Percentiles rank a stretch among this genome's conserved stretches.
phyloP scores from a whole-genome alignment of 345 rosid genomes.

The Eutrema heterophyllum region DNA sequence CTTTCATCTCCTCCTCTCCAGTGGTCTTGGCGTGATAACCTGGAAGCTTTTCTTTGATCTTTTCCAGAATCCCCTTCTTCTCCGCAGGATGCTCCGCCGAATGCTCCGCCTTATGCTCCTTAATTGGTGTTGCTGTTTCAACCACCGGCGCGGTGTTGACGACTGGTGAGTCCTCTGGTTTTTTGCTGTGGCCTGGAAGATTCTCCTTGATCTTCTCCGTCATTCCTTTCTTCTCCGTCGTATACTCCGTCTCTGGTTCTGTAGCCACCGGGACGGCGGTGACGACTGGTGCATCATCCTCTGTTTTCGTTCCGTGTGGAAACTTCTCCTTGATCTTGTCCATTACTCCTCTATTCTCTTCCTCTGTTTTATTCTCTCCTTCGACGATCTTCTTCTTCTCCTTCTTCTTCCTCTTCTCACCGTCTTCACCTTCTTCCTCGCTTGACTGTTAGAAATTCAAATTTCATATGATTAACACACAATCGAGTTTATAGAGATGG shows the following conservation, averaged over 20 bases:
- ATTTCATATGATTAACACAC: not conserved
- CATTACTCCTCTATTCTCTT: conserved; percentile 59
- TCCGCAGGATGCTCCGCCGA: conserved; percentile 27
- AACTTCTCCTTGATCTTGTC: conserved; percentile 66
- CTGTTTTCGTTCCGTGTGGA: conserved; percentile 36
- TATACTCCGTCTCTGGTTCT: conserved; percentile 6
- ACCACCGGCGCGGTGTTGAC: not conserved
- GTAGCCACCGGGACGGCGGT: not conserved
- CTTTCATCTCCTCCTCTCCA: conserved; percentile 41
- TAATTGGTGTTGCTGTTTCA: not conserved
- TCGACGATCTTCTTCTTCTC: conserved; percentile 30
- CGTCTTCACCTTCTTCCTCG: conserved; percentile 70
- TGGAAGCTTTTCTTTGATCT: conserved; percentile 84
- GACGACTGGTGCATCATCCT: not conserved
- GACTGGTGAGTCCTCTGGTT: conserved; percentile 28
- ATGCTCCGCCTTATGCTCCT: not conserved
- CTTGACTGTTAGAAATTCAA: conserved; percentile 43
- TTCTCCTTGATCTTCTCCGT: conserved; percentile 52
- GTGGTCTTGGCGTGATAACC: conserved; percentile 55
- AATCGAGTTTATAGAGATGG: not conserved
- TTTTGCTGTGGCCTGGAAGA: conserved; percentile 45
- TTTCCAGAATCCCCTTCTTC: conserved; percentile 76
- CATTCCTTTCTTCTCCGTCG: conserved; percentile 44
- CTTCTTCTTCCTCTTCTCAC: conserved; percentile 38
- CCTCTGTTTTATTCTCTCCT: conserved; percentile 28